phyloP scores from a whole-genome alignment of 2,329 filamentous ascomycete genomes.

The Phyllosticta capitalensis region DNA sequence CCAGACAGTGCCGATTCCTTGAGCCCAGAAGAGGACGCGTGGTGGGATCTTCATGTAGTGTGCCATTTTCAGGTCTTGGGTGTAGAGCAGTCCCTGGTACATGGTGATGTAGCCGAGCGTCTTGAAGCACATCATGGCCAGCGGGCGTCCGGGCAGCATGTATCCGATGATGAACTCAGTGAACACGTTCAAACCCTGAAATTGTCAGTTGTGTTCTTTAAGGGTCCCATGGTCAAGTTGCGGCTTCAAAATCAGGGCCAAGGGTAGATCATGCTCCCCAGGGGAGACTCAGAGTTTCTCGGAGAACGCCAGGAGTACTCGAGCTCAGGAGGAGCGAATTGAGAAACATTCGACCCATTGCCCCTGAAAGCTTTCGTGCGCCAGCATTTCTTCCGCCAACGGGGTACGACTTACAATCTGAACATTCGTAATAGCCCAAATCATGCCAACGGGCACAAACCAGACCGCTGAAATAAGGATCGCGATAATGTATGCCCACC shows the following conservation, averaged over 20 bases:
- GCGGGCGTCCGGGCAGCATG: slow-evolving; percentile 36
- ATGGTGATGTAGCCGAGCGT: slow-evolving; percentile 20
- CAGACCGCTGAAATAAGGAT: slow-evolving; percentile 50
- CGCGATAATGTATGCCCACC: slow-evolving; percentile 64
- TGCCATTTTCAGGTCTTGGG: slow-evolving; percentile 8
- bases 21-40: slow-evolving; percentile 41
- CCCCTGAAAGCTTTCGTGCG: too few species aligned
- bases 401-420: not conserved
- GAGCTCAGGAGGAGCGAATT: too few species aligned
- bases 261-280: too few species aligned
- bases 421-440: slow-evolving; percentile 10
- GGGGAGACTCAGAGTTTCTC: too few species aligned
- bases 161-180: slow-evolving; percentile 52
- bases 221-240: not conserved
- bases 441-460: slow-evolving; percentile 17
- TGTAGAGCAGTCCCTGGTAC: slow-evolving; percentile 12
- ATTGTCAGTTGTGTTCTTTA: not conserved
- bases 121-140: slow-evolving; percentile 53
- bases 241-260: not conserved
- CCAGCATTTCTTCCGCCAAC: too few species aligned
- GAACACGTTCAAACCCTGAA: slow-evolving; percentile 42
- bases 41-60: slow-evolving; percentile 42
- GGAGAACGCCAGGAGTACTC: too few species aligned
- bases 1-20: slow-evolving; percentile 39
- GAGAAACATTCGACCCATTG: too few species aligned